Evolutionary conservation across 1,284 basidiomycete genomes (phyloP).

Genomic region (Heliocybe sulcata): DNA sequence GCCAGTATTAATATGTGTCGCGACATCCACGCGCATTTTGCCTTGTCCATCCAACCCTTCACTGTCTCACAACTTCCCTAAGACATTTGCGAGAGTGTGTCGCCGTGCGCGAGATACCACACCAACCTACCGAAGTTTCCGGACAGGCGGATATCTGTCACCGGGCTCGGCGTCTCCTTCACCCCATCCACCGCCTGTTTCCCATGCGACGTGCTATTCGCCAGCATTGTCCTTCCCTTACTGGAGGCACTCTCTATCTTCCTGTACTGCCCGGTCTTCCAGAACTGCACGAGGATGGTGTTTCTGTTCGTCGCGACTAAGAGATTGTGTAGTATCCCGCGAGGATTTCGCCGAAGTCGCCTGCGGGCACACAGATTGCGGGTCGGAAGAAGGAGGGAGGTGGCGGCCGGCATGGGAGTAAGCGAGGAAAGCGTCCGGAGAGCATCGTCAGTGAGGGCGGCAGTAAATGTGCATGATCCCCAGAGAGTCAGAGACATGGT

Average conservation of each 20-base stretch:
- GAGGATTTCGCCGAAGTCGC: slow-evolving; percentile 98
- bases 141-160: slow-evolving; percentile 98
- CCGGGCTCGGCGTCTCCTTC: slow-evolving; percentile 89
- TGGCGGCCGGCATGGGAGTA: slow-evolving; percentile 70
- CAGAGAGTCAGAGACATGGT: too few species aligned
- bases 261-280: slow-evolving; percentile 90
- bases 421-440: too few species aligned
- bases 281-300: slow-evolving; percentile 95
- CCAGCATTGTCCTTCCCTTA: slow-evolving; percentile 27
- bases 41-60: slow-evolving; percentile 81
- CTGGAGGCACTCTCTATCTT: slow-evolving; percentile 40
- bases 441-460: too few species aligned
- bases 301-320: slow-evolving; percentile 97
- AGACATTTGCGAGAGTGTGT: slow-evolving; percentile 27
- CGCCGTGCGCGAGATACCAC: slow-evolving; percentile 91
- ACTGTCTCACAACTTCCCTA: slow-evolving; percentile 54
- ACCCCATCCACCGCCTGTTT: slow-evolving; percentile 62
- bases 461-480: too few species aligned
- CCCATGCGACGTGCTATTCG: slow-evolving; percentile 53
- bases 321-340: slow-evolving; percentile 92
- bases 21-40: slow-evolving; percentile 79
- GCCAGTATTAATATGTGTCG: slow-evolving; percentile 62
- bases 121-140: slow-evolving; percentile 97
- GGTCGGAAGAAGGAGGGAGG: slow-evolving; percentile 34
- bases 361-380: slow-evolving; percentile 95